Conservation (phyloP, 2,329 filamentous ascomycete species). For the Mycosphaerella sp. region DNA sequence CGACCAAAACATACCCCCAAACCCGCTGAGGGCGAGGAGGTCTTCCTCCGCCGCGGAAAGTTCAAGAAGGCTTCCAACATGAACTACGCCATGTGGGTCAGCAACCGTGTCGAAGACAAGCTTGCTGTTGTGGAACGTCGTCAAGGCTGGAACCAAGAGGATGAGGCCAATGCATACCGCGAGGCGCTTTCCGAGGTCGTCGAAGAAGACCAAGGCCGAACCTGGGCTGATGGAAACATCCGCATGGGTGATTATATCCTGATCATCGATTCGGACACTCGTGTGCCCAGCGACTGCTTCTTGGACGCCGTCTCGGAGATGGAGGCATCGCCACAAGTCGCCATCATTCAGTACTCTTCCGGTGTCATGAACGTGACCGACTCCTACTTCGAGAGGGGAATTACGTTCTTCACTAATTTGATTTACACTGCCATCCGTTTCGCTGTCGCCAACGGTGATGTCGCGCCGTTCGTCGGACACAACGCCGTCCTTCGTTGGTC, state of each 20-base stretch:
- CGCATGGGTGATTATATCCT: constrained; percentile 78
- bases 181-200: constrained; percentile 59
- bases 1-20: constrained; percentile 48
- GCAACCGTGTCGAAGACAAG: constrained; percentile 63
- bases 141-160: constrained; percentile 59
- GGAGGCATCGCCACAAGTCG: constrained; percentile 71
- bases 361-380: constrained; percentile 73
- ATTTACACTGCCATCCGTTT: constrained; percentile 72
- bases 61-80: constrained; percentile 71
- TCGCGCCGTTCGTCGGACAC: constrained; percentile 74
- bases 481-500: constrained; percentile 71
- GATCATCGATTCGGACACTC: constrained; percentile 72
- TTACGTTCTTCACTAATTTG: constrained; percentile 50
- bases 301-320: constrained; percentile 75
- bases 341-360: constrained; percentile 70
- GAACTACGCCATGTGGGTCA: constrained; percentile 61
- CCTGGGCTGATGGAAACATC: constrained; percentile 79
- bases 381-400: constrained; percentile 51
- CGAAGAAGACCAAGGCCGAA: constrained; percentile 57
- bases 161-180: constrained; percentile 62
- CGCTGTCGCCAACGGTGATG: constrained; percentile 69
- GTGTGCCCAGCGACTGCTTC: constrained; percentile 69
- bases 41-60: constrained; percentile 53
- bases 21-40: constrained; percentile 44
- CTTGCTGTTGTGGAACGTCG: constrained; percentile 52